Evolutionary conservation across 1,284 basidiomycete species (phyloP).

Genomic region (Trametes polyzona): DNA sequence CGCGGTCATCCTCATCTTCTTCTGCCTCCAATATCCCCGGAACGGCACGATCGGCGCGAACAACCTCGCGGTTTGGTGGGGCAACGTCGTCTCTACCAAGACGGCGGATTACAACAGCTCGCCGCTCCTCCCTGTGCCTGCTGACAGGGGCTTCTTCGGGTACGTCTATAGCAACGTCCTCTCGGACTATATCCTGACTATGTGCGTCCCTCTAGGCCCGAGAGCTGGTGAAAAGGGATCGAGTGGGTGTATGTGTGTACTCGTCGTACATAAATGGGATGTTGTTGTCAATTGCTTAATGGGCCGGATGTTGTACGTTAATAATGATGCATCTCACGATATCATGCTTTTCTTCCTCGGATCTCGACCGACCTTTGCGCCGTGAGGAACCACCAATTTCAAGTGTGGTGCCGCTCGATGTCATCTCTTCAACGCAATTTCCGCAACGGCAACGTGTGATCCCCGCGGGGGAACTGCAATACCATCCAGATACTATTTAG

Average conservation of each 20-base stretch:
- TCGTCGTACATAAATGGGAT: too few species aligned
- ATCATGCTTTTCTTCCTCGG: too few species aligned
- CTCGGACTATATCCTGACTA: too few species aligned
- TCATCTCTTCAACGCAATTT: not conserved
- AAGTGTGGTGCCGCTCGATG: not conserved
- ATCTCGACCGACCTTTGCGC: too few species aligned
- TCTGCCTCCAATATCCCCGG: conserved; percentile 48
- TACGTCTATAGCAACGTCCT: too few species aligned
- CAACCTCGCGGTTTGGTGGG: conserved; percentile 45
- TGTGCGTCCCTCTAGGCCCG: too few species aligned
- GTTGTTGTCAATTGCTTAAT: too few species aligned
- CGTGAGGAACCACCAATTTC: too few species aligned
- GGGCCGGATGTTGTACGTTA: too few species aligned
- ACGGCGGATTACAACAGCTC: conserved; percentile 41
- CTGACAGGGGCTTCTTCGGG: not conserved
- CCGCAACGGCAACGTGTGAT: not conserved
- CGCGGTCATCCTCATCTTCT: conserved; percentile 51
- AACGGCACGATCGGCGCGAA: conserved; percentile 46
- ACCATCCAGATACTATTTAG: not conserved
- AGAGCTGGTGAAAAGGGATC: too few species aligned
- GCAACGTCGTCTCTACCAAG: conserved; percentile 42
- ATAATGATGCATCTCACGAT: too few species aligned
- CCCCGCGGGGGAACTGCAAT: not conserved
- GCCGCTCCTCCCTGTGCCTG: not conserved
- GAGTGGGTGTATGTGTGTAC: too few species aligned